Conservation (phyloP, 2,329 filamentous ascomycete genomes). For the Fusarium zealandicum region DNA sequence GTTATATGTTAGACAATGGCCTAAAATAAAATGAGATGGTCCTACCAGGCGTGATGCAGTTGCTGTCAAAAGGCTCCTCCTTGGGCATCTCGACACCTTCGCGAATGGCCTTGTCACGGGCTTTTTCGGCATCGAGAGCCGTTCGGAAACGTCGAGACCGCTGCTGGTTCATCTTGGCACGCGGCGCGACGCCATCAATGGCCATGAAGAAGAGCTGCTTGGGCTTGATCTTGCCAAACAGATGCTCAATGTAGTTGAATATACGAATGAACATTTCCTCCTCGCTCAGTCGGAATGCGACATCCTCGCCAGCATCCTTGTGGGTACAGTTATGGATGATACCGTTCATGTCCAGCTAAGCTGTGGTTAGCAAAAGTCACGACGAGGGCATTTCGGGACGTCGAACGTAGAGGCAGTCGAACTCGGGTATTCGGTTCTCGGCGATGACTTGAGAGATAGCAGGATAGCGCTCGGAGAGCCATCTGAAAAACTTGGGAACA, state of each 20-base stretch:
- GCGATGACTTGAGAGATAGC: constrained; percentile 98
- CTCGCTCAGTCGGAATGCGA: constrained; percentile 90
- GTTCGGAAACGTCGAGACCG: constrained; percentile 94
- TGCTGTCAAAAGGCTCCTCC: constrained; percentile 96
- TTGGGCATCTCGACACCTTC: constrained; percentile 94
- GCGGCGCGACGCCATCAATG: constrained; percentile 94
- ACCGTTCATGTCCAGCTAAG: constrained; percentile 92
- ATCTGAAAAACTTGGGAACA: constrained; percentile 93
- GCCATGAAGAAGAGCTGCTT: constrained; percentile 99
- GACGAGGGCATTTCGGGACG: constrained; percentile 22
- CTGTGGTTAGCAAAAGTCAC: constrained; percentile 32
- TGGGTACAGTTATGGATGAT: constrained; percentile 99
- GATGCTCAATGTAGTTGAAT: constrained; percentile 99
- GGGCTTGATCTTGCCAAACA: constrained; percentile 98
- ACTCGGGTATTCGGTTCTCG: constrained; percentile 98
- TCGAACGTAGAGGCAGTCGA: constrained; percentile 90
- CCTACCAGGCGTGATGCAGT: constrained; percentile 91
- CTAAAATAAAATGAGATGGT: too few relatives aligned
- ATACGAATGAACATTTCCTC: constrained; percentile 99
- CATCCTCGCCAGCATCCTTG: constrained; percentile 86
- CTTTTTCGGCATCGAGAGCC: constrained; percentile 86
- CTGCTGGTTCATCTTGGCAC: constrained; percentile 99
- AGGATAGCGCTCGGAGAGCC: constrained; percentile 99
- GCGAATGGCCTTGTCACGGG: constrained; percentile 87
- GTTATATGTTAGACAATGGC: constrained; percentile 23